Percentiles rank a stretch among this genome's conserved stretches.
These are phyloP conservation scores for Leccinellum rugosiceps DNA, from an alignment of 768 basidiomycete genomes.

Conservation along the genomic window DNA sequence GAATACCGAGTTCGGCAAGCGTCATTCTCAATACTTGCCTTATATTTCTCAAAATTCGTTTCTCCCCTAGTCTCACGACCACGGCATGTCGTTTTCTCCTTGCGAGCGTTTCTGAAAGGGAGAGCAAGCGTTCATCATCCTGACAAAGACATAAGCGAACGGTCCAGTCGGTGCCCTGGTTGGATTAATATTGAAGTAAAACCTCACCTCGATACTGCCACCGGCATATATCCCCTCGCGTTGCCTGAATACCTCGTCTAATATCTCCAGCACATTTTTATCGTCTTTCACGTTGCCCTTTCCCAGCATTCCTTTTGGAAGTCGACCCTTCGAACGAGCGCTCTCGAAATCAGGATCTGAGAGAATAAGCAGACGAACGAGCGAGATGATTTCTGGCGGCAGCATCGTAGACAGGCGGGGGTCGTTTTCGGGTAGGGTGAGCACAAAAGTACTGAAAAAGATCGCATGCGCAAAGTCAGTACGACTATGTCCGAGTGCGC, in stretches of 20 bases:
- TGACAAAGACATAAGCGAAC: constrained; percentile 21
- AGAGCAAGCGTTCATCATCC: constrained; percentile 49
- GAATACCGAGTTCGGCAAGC: constrained; percentile 2
- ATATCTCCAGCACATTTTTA: constrained; percentile 40
- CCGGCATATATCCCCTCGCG: constrained; percentile 43
- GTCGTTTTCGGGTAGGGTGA: constrained; percentile 31
- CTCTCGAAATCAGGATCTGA: constrained; percentile 57
- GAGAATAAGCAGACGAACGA: constrained; percentile 62
- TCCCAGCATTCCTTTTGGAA: constrained; percentile 62
- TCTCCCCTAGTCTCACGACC: constrained; percentile 78
- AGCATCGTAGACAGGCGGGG: constrained; percentile 55
- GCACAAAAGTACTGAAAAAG: constrained; percentile 8
- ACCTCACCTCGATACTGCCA: constrained; percentile 41
- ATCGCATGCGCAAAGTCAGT: constrained; percentile 1
- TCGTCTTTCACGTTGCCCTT: constrained; percentile 5
- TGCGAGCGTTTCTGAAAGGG: constrained; percentile 23
- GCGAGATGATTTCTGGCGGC: constrained; percentile 59
- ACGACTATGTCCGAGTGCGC: background rate
- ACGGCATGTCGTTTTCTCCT: constrained; percentile 58
- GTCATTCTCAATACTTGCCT: constrained; percentile 15
- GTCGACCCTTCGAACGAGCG: constrained; percentile 56
- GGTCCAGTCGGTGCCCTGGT: background rate
- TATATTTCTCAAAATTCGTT: constrained; percentile 51
- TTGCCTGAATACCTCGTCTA: constrained; percentile 45
- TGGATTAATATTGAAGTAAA: background rate